Percentiles rank a stretch among this genome's conserved stretches.
Conservation (phyloP, 768 basidiomycete genomes). For the Podaxis sp. region DNA sequence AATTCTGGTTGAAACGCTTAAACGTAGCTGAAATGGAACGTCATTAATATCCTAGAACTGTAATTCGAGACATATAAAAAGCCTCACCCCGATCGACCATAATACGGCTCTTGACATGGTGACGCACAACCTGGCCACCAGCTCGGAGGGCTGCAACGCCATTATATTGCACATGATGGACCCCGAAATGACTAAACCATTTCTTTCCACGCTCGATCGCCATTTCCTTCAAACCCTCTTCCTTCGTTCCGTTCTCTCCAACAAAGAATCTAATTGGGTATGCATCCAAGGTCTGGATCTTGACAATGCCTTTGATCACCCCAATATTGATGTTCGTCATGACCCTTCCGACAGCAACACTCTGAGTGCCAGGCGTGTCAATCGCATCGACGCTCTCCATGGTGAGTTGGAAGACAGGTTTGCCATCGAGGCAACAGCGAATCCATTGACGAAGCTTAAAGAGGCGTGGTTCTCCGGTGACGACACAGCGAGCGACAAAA, state of each 20-base stretch:
- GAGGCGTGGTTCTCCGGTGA: conserved; percentile 52
- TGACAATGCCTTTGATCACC: conserved; percentile 48
- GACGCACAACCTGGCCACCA: conserved; percentile 40
- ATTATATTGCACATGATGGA: conserved; percentile 58
- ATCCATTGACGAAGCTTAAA: conserved; percentile 44
- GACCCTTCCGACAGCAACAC: conserved; percentile 40
- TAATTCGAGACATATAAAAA: background rate
- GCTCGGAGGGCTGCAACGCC: conserved; percentile 46
- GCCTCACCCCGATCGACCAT: conserved; percentile 58
- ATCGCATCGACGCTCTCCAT: conserved; percentile 55
- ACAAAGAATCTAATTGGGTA: conserved; percentile 56
- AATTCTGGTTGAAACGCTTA: conserved; percentile 51
- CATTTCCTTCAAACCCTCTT: conserved; percentile 29
- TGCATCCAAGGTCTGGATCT: conserved; percentile 48
- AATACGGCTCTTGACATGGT: conserved; percentile 54
- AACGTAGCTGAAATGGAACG: conserved; percentile 38
- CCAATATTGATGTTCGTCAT: conserved; percentile 39
- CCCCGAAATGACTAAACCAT: conserved; percentile 52
- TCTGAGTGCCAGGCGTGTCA: conserved; percentile 35
- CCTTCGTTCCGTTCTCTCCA: conserved; percentile 31
- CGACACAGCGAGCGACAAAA: conserved; percentile 50
- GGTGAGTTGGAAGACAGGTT: conserved; percentile 41
- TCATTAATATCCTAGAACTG: background rate
- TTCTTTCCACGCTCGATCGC: conserved; percentile 53
- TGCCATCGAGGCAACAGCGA: conserved; percentile 34